These are phyloP conservation scores for Cinchona pubescens DNA, from an alignment of 257 asterid genomes.

Conservation along the genomic window DNA sequence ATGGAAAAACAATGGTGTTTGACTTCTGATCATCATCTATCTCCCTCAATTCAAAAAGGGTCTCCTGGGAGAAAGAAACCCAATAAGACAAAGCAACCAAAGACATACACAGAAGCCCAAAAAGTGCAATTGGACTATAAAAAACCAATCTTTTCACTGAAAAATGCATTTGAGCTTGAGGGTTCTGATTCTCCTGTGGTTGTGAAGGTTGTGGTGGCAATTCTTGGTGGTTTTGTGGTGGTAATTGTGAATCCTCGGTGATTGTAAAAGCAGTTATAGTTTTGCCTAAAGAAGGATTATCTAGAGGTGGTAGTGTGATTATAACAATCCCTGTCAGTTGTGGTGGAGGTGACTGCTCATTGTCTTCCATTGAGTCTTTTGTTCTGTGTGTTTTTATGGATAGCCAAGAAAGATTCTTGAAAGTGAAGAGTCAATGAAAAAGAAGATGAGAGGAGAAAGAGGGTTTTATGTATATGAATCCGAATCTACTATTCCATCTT, in stretches of 20 bases:
- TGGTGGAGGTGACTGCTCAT: slow-evolving; percentile 17
- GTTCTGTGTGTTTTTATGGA: not conserved
- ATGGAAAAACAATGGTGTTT: slow-evolving; percentile 43
- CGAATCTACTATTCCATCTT: not conserved
- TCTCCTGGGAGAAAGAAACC: slow-evolving; percentile 38
- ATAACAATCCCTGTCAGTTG: slow-evolving; percentile 54
- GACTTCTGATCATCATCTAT: slow-evolving; percentile 39
- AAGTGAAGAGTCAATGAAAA: not conserved
- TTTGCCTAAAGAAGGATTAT: slow-evolving; percentile 66
- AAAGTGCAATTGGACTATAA: slow-evolving; percentile 24
- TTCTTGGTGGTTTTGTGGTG: slow-evolving; percentile 15
- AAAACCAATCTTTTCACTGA: slow-evolving; percentile 20
- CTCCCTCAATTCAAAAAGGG: slow-evolving; percentile 37
- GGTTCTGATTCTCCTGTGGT: slow-evolving; percentile 9
- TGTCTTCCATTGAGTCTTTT: slow-evolving; percentile 25
- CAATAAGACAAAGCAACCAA: slow-evolving; percentile 45
- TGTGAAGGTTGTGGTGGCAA: slow-evolving; percentile 18
- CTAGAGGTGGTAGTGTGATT: slow-evolving; percentile 63
- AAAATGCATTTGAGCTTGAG: slow-evolving; percentile 12
- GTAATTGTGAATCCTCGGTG: slow-evolving; percentile 28
- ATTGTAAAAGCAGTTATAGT: slow-evolving; percentile 66
- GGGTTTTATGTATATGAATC: not conserved
- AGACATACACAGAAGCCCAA: slow-evolving; percentile 36
- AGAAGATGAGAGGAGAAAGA: not conserved
- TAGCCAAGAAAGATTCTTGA: too few relatives aligned